Evolutionary conservation across 176 grass and related monocot species (phyloP).

Genomic region (Urochloa ruziziensis): DNA sequence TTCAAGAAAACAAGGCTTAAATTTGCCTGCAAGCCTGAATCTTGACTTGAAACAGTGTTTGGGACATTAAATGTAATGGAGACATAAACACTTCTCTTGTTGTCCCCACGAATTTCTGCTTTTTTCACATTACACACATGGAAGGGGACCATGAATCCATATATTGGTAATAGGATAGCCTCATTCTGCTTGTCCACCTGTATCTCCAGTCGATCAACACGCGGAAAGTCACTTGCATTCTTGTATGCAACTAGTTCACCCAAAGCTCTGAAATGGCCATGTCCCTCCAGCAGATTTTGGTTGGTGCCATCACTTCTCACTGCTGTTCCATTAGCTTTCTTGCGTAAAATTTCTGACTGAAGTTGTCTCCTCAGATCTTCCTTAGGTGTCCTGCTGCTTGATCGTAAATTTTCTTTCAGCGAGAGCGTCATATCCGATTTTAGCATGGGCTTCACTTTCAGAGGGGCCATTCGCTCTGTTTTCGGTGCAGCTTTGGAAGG

Average conservation of each 20-base stretch:
- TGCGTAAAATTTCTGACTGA: constrained; percentile 45
- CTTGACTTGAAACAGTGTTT: constrained; percentile 29
- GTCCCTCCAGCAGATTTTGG: constrained; percentile 39
- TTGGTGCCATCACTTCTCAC: neutral
- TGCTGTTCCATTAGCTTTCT: neutral
- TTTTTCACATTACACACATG: constrained; percentile 84
- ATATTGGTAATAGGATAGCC: constrained; percentile 76
- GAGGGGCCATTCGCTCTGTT: neutral
- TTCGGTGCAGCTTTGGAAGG: neutral
- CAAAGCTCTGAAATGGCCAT: constrained; percentile 37
- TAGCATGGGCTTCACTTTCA: neutral
- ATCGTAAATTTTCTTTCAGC: neutral
- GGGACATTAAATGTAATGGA: neutral
- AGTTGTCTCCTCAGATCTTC: constrained; percentile 76
- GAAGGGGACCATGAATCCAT: constrained; percentile 79
- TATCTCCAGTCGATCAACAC: constrained; percentile 45
- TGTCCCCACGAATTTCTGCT: neutral
- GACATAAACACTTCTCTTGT: constrained; percentile 34
- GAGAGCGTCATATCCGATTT: neutral
- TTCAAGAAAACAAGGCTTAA: constrained; percentile 31
- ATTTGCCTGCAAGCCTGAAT: neutral
- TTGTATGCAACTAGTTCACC: constrained; percentile 81
- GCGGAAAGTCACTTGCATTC: constrained; percentile 60
- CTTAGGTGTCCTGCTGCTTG: constrained; percentile 35
- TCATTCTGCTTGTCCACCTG: constrained; percentile 85